Evolutionary conservation across 2,329 filamentous ascomycete species (phyloP).

Genomic region (Verticillium nonalfalfae): DNA sequence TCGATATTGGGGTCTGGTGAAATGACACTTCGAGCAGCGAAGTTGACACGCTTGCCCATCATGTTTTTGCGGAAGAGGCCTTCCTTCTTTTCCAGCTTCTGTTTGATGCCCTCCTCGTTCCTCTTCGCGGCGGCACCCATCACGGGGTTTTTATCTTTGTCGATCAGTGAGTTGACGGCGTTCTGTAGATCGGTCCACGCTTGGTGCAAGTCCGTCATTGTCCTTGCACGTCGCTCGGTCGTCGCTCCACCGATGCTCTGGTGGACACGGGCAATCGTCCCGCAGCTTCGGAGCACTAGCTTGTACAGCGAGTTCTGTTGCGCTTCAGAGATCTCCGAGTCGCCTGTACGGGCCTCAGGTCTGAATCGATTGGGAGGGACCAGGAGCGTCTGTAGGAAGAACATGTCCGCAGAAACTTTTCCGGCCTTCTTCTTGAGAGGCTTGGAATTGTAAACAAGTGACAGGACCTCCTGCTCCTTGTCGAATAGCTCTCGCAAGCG

Average conservation of each 20-base stretch:
- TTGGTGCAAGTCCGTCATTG: slow-evolving; percentile 72
- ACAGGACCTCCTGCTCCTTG: slow-evolving; percentile 77
- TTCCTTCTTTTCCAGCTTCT: slow-evolving; percentile 97
- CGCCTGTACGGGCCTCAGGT: slow-evolving; percentile 76
- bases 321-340: slow-evolving; percentile 77
- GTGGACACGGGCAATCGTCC: slow-evolving; percentile 67
- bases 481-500: slow-evolving; percentile 75
- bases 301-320: slow-evolving; percentile 87
- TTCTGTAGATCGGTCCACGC: slow-evolving; percentile 83
- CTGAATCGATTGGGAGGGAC: slow-evolving; percentile 91
- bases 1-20: slow-evolving; percentile 98
- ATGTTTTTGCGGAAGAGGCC: slow-evolving; percentile 98
- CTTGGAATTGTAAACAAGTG: slow-evolving; percentile 78
- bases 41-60: slow-evolving; percentile 99
- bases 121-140: slow-evolving; percentile 70
- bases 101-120: slow-evolving; percentile 92
- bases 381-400: slow-evolving; percentile 81
- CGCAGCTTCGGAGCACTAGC: slow-evolving; percentile 69
- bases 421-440: slow-evolving; percentile 50
- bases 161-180: slow-evolving; percentile 85
- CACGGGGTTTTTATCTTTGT: slow-evolving; percentile 78
- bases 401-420: slow-evolving; percentile 75
- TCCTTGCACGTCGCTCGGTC: slow-evolving; percentile 45
- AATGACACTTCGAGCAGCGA: slow-evolving; percentile 93
- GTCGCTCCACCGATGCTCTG: slow-evolving; percentile 23